Percentiles rank a stretch among this genome's conserved stretches.
Evolutionary conservation across 164 flowering plant genomes (phyloP).

Genomic region (grape (Vitis vinifera)): DNA sequence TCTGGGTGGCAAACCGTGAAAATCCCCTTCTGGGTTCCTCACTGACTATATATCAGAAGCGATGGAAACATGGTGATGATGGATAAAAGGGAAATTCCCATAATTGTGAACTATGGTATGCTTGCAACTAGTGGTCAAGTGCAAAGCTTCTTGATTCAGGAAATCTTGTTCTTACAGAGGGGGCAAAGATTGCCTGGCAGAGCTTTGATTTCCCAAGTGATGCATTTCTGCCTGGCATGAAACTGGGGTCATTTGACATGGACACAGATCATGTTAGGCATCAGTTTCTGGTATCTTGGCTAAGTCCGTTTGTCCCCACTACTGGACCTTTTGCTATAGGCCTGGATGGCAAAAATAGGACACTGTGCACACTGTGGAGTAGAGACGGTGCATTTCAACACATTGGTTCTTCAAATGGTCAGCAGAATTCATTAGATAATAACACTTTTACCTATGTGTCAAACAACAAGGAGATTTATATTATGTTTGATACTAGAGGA

Average conservation of each 20-base stretch:
- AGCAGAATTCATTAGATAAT: not conserved
- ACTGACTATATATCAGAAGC: not conserved
- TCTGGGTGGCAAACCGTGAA: conserved; percentile 2
- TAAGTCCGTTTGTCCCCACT: not conserved
- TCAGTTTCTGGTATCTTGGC: conserved; percentile 3
- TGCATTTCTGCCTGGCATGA: conserved; percentile 8
- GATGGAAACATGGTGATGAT: not conserved
- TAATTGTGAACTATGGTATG: not conserved
- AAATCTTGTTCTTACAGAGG: not conserved
- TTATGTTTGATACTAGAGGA: not conserved
- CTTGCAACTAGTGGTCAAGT: not conserved
- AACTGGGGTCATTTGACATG: conserved; percentile 5
- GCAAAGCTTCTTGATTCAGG: conserved; percentile 8
- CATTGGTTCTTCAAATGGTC: conserved; percentile 1
- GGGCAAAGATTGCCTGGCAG: not conserved
- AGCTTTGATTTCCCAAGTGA: not conserved
- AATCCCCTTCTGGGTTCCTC: not conserved
- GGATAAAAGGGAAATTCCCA: not conserved
- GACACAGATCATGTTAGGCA: not conserved
- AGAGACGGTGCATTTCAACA: not conserved
- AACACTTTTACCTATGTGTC: conserved; percentile 6
- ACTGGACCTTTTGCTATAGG: conserved; percentile 1
- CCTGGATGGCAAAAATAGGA: not conserved
- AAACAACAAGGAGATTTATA: not conserved
- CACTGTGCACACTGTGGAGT: not conserved